phyloP scores from a whole-genome alignment of 2,329 filamentous ascomycete species.

The Penicillium frequentans region DNA sequence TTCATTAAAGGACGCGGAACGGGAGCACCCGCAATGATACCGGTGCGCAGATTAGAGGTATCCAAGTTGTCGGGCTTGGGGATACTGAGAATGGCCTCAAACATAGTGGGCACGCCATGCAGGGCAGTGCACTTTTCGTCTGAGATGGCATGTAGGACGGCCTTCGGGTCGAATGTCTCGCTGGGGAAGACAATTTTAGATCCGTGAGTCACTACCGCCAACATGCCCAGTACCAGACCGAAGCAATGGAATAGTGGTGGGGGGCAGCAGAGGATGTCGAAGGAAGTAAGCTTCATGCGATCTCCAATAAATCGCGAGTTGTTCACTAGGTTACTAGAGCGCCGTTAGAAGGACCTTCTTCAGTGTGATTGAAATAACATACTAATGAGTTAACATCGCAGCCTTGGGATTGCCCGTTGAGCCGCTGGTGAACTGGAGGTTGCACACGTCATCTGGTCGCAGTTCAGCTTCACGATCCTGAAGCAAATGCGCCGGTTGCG shows the following conservation, averaged over 20 bases:
- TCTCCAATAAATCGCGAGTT: conserved; percentile 72
- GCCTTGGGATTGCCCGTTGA: conserved; percentile 73
- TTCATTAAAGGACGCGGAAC: conserved; percentile 76
- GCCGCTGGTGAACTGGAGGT: conserved; percentile 74
- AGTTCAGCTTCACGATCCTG: conserved; percentile 57
- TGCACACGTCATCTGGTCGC: conserved; percentile 67
- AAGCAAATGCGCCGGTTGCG: conserved; percentile 52
- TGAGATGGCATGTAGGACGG: conserved; percentile 66
- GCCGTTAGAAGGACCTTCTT: conserved; percentile 5
- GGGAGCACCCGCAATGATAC: conserved; percentile 76
- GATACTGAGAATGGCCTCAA: conserved; percentile 62
- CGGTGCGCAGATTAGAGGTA: conserved; percentile 63
- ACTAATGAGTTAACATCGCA: conserved; percentile 72
- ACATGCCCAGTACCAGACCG: conserved; percentile 72
- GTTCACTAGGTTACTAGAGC: conserved; percentile 52
- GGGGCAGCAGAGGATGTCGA: conserved; percentile 74
- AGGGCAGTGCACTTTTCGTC: conserved; percentile 71
- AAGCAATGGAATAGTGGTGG: conserved; percentile 87
- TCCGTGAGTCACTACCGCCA: conserved; percentile 72
- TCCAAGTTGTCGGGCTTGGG: conserved; percentile 51
- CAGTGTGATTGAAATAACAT: conserved; percentile 17
- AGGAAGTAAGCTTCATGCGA: conserved; percentile 66
- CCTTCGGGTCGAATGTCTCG: conserved; percentile 69
- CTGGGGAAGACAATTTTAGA: conserved; percentile 74
- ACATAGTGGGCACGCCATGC: conserved; percentile 83